Evolutionary conservation across 345 rosid genomes (phyloP), one percentile per base, ranked within the genome.

Genomic region (Murraya koenigii): DNA sequence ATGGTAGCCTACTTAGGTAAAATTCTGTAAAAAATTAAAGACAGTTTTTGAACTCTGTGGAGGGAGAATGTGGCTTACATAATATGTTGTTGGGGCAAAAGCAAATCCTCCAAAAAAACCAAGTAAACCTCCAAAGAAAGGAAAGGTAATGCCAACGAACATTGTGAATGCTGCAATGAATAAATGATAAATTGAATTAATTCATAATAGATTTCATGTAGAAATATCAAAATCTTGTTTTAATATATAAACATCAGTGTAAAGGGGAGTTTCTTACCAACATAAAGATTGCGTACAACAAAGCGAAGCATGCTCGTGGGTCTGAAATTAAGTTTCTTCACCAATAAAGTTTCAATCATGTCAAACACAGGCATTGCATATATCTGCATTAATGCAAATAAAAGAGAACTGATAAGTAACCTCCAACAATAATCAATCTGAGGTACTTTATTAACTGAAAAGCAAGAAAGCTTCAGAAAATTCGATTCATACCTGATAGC

Each of bases 41-140:
- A 47, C 2, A 4, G 14, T 7, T 15, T 30, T 69, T 26, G 49
- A 44, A 44, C 49, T 3, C 49, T 13, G 49, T 13, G 13, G 49
- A 11, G 49, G 17, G 7, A 67, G 52, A 62, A 41, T 25, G 59
- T 67, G 33, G 56, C 94, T 89, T 86, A 92, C 97, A 60, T 83
- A 90, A 77, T 91, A 92, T 69, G 97, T 86, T 19, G 97, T 92
- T 25, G 95, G 95, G 26, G 95, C 97, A 81, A 92, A 92, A 61
- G 93, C 93, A 67, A 92, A 92, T 82, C 97, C 94, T 66, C 97
- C 97, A 17, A 92, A 90, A 75, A 90, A 92, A 26, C 82, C 78
- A 20, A 90, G 87, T 66, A 92, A 87, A 20, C 89, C 93, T 9
- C 88, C 87, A 54, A 92, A 90, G 89, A 92, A 92, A 8, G 95